Base-by-base conservation (phyloP, 2,329 filamentous ascomycete species). In the Fusarium sp. region DNA sequence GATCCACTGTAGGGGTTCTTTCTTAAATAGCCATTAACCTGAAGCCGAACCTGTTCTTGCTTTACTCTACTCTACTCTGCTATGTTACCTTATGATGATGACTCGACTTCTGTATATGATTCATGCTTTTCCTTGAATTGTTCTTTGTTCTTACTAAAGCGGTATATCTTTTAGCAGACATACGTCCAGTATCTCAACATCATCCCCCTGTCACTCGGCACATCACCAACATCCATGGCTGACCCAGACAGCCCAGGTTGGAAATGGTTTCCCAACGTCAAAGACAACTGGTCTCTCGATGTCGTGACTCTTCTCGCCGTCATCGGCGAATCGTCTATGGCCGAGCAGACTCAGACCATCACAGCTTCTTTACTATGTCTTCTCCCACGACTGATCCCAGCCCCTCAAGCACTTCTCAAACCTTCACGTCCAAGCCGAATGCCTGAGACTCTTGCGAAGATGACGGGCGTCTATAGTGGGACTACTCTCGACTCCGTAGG, bases 261-360 rank as follows among this genome's bases (percentile, higher is more conserved):
- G 77, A 78, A 72, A 69, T 85, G 83, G 82, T 85, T 85, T 64
- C 83, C 86, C 10, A 76, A 76, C 34, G 78, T 78, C 58, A 79
- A 77, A 40, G 75, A 77, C 10, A 80, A 79, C 64, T 90, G 87
- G 87, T 83, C 84, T 29, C 82, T 90, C 47, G 88, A 90, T 72
- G 87, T 89, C 47, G 87, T 90, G 62, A 88, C 87, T 38, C 84
- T 90, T 30, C 84, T 90, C 55, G 88, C 88, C 64, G 86, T 90
- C 72, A 87, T 90, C 60, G 88, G 88, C 75, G 88, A 90, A 78
- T 84, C 83, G 4, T 84, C 85, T 20, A 87, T 90, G 65, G 82
- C 84, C 45, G 85, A 86, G 64, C 87, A 90, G 73, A 80, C 85
- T 3, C 88, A 90, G 75, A 82, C 85, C 53, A 84, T 89, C 66